These are phyloP conservation scores for Acacia melanoxylon DNA, from an alignment of 306 rosid genomes.

Conservation along the genomic window DNA sequence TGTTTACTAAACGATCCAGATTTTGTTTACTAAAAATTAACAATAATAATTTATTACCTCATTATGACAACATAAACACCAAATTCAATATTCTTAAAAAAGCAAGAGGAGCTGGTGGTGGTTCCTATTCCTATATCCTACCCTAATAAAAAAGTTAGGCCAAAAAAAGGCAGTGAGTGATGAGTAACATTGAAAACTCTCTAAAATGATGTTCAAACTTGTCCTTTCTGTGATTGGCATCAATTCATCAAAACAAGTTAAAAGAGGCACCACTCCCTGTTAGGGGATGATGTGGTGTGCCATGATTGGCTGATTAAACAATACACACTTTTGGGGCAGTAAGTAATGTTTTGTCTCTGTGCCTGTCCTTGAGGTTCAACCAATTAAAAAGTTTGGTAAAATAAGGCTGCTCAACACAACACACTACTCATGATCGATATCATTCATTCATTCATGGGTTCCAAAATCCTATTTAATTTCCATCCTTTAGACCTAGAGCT, in stretches of 20 bases:
- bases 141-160: neutral
- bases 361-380: neutral
- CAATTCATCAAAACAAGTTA: neutral
- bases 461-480: slow-evolving; percentile 3
- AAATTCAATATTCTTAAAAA: neutral
- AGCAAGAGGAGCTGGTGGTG: neutral
- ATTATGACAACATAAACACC: neutral
- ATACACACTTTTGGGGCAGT: slow-evolving; percentile 1
- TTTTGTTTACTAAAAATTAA: too few relatives aligned
- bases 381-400: slow-evolving; percentile 37
- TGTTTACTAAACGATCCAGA: neutral
- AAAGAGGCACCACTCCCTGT: neutral
- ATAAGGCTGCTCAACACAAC: slow-evolving; percentile 40
- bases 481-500: neutral
- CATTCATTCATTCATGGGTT: neutral
- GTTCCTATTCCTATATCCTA: neutral
- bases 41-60: neutral
- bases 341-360: neutral
- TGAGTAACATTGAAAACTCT: slow-evolving; percentile 14
- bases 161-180: neutral
- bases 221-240: slow-evolving; percentile 13
- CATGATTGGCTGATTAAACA: slow-evolving; percentile 43
- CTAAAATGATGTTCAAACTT: neutral
- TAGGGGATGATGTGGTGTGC: slow-evolving; percentile 20
- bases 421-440: slow-evolving; percentile 1